These are phyloP conservation scores for Pseudoscleropodium purum DNA, from an alignment of 225 moss, liverwort and hornwort species.

Conservation along the genomic window DNA sequence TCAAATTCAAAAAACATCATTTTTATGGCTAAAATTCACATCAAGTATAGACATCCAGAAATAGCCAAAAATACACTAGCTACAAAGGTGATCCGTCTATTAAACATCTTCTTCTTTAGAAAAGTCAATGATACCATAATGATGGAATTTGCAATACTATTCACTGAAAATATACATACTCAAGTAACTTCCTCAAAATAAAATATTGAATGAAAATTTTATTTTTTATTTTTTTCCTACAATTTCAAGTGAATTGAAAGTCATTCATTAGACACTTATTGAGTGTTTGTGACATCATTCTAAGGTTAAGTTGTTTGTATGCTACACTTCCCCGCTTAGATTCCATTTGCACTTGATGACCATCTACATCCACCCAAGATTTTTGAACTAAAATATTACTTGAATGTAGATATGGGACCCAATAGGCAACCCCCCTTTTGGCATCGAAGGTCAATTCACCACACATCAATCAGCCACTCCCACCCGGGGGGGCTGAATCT, in stretches of 20 bases:
- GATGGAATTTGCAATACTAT: not conserved
- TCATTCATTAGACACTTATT: not conserved
- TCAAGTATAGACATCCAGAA: not conserved
- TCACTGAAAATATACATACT: too few relatives aligned
- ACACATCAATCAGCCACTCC: not conserved
- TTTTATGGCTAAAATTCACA: not conserved
- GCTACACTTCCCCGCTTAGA: not conserved
- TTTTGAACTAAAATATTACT: not conserved
- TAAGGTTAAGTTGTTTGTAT: not conserved
- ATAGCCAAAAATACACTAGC: not conserved
- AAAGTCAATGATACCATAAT: not conserved
- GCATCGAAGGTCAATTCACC: not conserved
- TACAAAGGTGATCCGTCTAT: accelerated
- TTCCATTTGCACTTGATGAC: not conserved
- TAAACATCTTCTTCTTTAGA: not conserved
- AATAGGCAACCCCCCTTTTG: not conserved
- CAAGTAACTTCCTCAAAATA: not conserved
- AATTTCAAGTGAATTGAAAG: not conserved
- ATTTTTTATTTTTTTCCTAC: not conserved
- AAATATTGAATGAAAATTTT: not conserved
- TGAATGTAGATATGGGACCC: not conserved
- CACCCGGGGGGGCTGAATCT: too few relatives aligned
- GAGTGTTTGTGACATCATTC: accelerated
- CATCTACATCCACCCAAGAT: not conserved
- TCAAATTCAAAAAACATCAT: not conserved